These are phyloP conservation scores for Trypanosoma platydactyli DNA, from an alignment of 208 protist species.

Conservation along the genomic window DNA sequence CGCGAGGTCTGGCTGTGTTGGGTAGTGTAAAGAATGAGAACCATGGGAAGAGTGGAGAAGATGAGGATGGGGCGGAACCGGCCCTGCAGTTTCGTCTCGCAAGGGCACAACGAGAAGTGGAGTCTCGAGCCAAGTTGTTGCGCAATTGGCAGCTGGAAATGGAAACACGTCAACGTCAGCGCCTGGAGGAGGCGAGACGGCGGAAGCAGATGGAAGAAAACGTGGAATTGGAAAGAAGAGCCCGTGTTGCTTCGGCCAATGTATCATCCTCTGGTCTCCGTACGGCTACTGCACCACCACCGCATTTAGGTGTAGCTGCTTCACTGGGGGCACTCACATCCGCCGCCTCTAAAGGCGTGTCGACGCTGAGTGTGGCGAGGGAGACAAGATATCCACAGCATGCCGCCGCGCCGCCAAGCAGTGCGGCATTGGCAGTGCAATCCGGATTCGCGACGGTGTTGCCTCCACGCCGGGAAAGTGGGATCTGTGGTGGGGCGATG, in stretches of 20 bases:
- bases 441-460: background rate
- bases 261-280: background rate
- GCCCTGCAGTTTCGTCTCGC: conserved; percentile 40
- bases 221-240: background rate
- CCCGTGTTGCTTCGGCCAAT: background rate
- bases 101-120: conserved; percentile 44
- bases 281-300: no score
- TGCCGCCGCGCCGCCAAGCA: background rate
- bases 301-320: background rate
- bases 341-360: background rate
- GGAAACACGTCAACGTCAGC: conserved; percentile 35
- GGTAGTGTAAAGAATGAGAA: background rate
- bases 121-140: conserved; percentile 34
- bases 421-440: background rate
- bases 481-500: background rate
- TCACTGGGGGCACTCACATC: background rate
- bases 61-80: conserved; percentile 11
- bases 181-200: conserved; percentile 32
- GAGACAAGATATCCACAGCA: conserved; percentile 3
- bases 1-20: background rate
- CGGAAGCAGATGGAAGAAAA: conserved; percentile 16
- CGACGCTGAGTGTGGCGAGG: no score
- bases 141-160: conserved; percentile 43
- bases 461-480: background rate
- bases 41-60: background rate